A percentile compares a stretch with the other conserved stretches of the same genome.
Evolutionary conservation across 108 stramenopile genomes (phyloP).

Genomic region (Epithemia pelagica): DNA sequence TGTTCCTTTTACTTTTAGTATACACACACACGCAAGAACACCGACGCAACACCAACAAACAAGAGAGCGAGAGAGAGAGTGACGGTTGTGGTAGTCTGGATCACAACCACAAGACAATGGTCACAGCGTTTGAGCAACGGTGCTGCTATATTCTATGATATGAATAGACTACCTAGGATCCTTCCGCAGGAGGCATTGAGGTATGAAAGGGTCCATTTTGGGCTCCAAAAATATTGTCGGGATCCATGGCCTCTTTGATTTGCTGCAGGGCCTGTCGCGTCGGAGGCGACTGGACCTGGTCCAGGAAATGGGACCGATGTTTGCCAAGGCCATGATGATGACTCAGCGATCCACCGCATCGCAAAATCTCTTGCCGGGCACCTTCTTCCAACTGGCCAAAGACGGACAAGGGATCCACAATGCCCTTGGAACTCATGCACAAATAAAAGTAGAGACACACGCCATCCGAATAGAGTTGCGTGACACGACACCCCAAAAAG

Average conservation of each 20-base stretch:
- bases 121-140: too few relatives aligned
- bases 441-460: conserved; percentile 94
- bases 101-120: too few relatives aligned
- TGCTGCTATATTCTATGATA: too few relatives aligned
- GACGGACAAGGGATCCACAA: conserved; percentile 44
- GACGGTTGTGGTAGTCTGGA: too few relatives aligned
- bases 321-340: conserved; percentile 96
- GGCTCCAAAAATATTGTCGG: conserved; percentile 72
- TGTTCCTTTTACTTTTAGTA: too few relatives aligned
- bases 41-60: too few relatives aligned
- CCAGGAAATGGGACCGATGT: conserved; percentile 54
- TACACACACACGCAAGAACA: too few relatives aligned
- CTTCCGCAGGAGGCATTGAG: background rate
- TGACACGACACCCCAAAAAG: conserved; percentile 82
- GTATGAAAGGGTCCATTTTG: conserved; percentile 56
- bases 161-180: too few relatives aligned
- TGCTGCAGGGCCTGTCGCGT: conserved; percentile 26
- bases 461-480: conserved; percentile 93
- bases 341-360: conserved; percentile 81
- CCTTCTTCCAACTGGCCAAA: conserved; percentile 76
- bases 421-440: conserved; percentile 66
- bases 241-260: conserved; percentile 62
- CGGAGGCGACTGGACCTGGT: conserved; percentile 36
- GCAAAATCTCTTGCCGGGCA: conserved; percentile 80
- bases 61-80: too few relatives aligned